Percentiles rank a stretch among this genome's conserved stretches.
Evolutionary conservation across 192 early-diverging fungal species (phyloP).

Genomic region (Coemansia sp.): DNA sequence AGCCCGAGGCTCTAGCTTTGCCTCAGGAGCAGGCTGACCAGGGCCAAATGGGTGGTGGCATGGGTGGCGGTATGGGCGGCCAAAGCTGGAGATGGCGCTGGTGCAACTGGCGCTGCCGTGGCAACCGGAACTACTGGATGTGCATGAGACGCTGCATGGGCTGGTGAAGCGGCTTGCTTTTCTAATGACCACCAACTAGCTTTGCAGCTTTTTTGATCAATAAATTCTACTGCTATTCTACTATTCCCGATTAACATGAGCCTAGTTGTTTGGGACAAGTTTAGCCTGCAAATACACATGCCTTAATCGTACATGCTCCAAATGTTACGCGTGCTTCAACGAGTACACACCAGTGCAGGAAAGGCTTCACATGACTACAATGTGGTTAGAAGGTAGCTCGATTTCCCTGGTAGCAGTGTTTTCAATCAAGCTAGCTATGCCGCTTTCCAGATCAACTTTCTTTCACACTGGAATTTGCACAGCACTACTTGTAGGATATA

Average conservation of each 20-base stretch:
- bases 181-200: neutral
- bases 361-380: neutral
- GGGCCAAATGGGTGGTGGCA: neutral
- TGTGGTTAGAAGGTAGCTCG: neutral
- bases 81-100: neutral
- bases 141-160: constrained; percentile 13
- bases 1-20: neutral
- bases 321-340: no score
- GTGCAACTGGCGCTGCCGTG: neutral
- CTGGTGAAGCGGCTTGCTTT: neutral
- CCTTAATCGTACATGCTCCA: no score
- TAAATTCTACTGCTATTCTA: neutral
- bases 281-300: no score
- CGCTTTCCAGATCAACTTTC: neutral
- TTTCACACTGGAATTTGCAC: neutral
- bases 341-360: no score
- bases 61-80: neutral
- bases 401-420: neutral
- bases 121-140: constrained; percentile 5
- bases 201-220: neutral
- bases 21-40: neutral
- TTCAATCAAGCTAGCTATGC: neutral
- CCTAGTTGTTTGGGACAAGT: no score
- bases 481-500: neutral
- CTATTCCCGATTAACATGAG: neutral